These are phyloP conservation scores for Cryphonectria carpinicola DNA, from an alignment of 2,329 filamentous ascomycete species.

Conservation along the genomic window DNA sequence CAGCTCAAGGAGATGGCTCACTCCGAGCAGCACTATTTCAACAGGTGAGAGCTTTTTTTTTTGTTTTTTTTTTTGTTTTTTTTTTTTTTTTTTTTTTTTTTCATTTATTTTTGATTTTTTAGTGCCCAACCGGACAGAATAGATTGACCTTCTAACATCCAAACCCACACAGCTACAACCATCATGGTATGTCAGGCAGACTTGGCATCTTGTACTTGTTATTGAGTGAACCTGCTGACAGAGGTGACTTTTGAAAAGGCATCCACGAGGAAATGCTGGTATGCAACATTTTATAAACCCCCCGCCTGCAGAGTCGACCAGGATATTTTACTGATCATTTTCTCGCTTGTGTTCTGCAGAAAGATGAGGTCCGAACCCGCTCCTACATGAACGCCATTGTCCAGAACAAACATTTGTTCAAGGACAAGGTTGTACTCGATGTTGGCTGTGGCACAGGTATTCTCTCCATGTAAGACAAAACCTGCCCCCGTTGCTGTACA, in stretches of 20 bases:
- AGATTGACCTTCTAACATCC: conserved; percentile 6
- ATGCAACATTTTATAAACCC: conserved; percentile 46
- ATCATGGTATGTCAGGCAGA: conserved; percentile 72
- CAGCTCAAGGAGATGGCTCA: conserved; percentile 78
- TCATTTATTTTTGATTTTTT: no score
- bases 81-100: conserved; percentile 33
- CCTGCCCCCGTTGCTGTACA: conserved; percentile 1
- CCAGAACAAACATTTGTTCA: conserved; percentile 92
- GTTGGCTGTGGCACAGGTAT: conserved; percentile 97
- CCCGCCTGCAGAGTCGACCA: background rate
- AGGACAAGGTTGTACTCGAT: conserved; percentile 84
- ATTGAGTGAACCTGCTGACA: conserved; percentile 25
- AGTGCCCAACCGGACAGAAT: background rate
- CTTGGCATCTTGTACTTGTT: conserved; percentile 35
- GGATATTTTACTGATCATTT: conserved; percentile 33
- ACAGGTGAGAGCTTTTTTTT: conserved; percentile 68
- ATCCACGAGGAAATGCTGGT: conserved; percentile 99
- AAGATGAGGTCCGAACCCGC: conserved; percentile 96
- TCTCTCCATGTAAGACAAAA: conserved; percentile 83
- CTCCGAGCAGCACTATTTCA: conserved; percentile 99
- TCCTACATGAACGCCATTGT: conserved; percentile 98
- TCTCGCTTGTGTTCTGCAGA: conserved; percentile 55
- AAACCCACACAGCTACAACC: conserved; percentile 75
- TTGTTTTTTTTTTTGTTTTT: conserved; percentile 31
- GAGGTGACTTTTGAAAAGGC: conserved; percentile 52